Conservation (phyloP, 257 asterid genomes). For the Rehmannia glutinosa region DNA sequence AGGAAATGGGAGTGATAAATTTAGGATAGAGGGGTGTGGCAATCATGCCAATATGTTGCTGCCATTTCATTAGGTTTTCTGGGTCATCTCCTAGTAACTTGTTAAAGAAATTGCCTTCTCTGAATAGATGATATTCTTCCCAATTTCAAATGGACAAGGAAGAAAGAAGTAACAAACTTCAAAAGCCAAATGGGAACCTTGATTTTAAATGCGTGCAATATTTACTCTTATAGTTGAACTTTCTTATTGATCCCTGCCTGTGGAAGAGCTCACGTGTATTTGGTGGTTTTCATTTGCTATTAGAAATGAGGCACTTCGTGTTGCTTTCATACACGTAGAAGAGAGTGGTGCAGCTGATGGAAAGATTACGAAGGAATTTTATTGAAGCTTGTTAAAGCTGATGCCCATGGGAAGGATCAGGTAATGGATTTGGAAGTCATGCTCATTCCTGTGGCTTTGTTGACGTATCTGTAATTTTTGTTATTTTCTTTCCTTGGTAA, state of each 20-base stretch:
- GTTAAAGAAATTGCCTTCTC: neutral
- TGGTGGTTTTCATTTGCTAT: conserved; percentile 3
- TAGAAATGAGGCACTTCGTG: conserved; percentile 99
- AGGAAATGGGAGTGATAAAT: neutral
- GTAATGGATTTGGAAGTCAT: conserved; percentile 29
- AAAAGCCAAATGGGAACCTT: too few species aligned
- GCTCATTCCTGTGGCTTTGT: conserved; percentile 9
- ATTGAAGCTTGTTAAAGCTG: conserved; percentile 94
- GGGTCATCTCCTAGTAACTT: conserved; percentile 7
- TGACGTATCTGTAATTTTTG: neutral
- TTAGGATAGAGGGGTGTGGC: neutral
- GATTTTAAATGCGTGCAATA: conserved; percentile 3
- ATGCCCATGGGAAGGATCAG: conserved; percentile 95
- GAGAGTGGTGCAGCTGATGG: conserved; percentile 67
- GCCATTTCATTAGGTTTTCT: neutral
- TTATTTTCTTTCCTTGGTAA: conserved; percentile 12
- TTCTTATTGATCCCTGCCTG: neutral
- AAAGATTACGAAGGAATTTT: conserved; percentile 53
- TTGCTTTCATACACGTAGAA: conserved; percentile 91
- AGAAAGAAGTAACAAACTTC: too few species aligned
- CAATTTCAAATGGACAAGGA: neutral
- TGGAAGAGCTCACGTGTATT: conserved; percentile 13
- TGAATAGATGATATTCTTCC: neutral
- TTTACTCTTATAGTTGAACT: neutral
- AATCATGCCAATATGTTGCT: neutral